Evolutionary conservation across 345 rosid species (phyloP), one percentile per base, ranked within the genome.

Genomic region (Eucalyptus cloeziana): DNA sequence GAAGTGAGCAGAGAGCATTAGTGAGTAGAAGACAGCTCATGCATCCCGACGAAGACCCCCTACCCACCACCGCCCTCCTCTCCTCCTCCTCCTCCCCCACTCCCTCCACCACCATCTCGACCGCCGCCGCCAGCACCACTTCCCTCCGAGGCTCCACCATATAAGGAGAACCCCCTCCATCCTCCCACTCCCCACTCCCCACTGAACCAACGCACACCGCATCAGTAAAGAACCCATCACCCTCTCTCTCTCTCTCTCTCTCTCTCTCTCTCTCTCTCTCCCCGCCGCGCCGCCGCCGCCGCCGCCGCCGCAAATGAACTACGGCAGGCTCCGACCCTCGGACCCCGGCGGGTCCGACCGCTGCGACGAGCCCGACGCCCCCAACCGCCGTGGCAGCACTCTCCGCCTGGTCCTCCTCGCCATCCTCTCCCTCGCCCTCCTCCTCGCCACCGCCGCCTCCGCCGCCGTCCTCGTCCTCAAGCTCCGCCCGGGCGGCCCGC

Each of bases 381-480:
- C 88, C 49, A 27, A 44, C 86, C 40, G 86, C 91, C 88, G 64
- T 83, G 54, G 16, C 56, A 87, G 88, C 87, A 88, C 89, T 45
- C 94, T 90, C 89, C 94, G 93, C 90, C 50, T 96, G 47, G 19
- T 94, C 62, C 76, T 95, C 37, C 89, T 95, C 81, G 93, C 96
- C 7, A 79, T 93, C 31, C 76, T 94, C 87, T 85, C 96, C 47
- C 17, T 94, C 2, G 64, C 91, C 12, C 89, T 98, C 49, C 93
- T 98, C 89, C 86, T 95, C 37, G 94, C 94, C 89, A 94, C 99
- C 45, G 96, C 92, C 7, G 91, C 95, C 60, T 95, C 96, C 86
- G 86, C 90, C 4, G 43, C 93, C 22, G 71, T 96, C 19, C 81
- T 95, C 86, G 93, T 93, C 30, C 27, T 94, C 62, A 91, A 93